Percentiles rank a stretch among this genome's conserved stretches.
phyloP scores from a whole-genome alignment of 495 filamentous ascomycete species.

The Tuber calosporum region DNA sequence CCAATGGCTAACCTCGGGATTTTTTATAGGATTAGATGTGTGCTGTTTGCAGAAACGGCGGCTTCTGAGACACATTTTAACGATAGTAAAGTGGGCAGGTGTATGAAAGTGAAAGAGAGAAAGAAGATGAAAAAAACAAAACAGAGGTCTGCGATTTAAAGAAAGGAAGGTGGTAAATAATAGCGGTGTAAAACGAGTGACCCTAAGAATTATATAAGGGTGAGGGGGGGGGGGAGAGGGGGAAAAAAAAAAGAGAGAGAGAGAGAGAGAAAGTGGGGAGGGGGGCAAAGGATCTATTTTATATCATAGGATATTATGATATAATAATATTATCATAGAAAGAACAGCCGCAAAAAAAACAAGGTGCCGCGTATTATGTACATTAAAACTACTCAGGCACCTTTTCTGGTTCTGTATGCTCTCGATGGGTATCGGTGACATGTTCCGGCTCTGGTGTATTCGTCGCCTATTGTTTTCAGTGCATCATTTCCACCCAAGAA shows the following conservation, averaged over 20 bases:
- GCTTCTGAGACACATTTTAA: neutral
- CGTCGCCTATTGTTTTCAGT: neutral
- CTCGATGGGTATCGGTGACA: neutral
- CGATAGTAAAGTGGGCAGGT: neutral
- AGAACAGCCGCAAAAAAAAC: too few species aligned
- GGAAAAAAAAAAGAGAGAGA: neutral
- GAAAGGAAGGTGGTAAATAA: neutral
- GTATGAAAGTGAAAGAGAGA: neutral
- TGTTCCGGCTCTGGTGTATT: conserved; percentile 2
- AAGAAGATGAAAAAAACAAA: too few species aligned
- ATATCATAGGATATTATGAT: neutral
- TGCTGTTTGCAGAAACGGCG: neutral
- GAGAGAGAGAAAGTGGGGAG: neutral
- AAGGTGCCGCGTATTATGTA: too few species aligned
- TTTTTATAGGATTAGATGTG: neutral
- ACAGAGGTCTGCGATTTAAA: neutral
- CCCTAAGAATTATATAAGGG: neutral
- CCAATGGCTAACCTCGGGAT: neutral
- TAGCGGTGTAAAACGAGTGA: neutral
- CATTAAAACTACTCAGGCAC: neutral
- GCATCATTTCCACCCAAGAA: neutral
- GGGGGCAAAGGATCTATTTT: neutral
- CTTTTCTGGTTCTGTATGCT: neutral
- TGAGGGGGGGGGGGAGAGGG: neutral
- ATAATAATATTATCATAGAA: too few species aligned